These are phyloP conservation scores for Pachyrhizus erosus DNA, from an alignment of 306 rosid genomes.

Conservation along the genomic window DNA sequence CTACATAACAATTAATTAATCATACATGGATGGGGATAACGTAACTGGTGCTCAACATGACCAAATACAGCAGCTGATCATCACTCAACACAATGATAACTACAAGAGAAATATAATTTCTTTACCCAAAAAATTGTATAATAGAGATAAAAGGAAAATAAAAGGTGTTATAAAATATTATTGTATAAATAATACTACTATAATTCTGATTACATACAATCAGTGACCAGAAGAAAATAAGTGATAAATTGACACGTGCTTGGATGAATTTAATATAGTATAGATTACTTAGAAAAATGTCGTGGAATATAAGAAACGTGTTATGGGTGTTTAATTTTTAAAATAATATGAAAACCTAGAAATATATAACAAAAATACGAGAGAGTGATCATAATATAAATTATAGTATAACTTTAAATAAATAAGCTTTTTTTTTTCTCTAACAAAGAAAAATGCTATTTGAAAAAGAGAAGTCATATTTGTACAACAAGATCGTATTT, in stretches of 20 bases:
- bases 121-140: no score
- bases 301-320: neutral
- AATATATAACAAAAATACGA: no score
- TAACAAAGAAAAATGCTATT: neutral
- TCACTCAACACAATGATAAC: no score
- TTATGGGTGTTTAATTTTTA: neutral
- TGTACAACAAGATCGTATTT: neutral
- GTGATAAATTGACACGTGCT: neutral
- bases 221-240: neutral
- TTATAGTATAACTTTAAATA: neutral
- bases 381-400: neutral
- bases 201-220: neutral
- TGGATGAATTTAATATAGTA: neutral
- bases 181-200: no score
- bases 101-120: no score
- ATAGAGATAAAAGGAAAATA: no score
- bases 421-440: neutral
- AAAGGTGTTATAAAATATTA: no score
- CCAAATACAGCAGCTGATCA: no score
- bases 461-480: neutral
- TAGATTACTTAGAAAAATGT: neutral
- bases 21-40: neutral
- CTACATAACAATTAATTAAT: neutral
- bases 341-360: neutral
- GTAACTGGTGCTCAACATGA: no score